phyloP scores from a whole-genome alignment of 2,329 filamentous ascomycete species.

The Calonectria pteridis region DNA sequence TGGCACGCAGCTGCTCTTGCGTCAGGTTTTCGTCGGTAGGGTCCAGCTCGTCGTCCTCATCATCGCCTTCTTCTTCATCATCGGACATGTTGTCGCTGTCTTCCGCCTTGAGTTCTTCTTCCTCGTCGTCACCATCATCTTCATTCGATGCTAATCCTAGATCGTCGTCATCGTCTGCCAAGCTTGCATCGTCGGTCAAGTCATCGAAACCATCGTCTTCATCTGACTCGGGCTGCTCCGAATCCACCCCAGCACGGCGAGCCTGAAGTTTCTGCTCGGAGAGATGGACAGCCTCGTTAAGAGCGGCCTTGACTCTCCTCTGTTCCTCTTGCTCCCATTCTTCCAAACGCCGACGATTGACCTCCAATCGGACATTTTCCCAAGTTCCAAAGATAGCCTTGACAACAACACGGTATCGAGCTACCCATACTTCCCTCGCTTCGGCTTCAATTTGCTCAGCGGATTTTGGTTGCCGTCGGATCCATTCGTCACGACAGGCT shows the following conservation, averaged over 20 bases:
- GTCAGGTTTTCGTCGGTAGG: constrained; percentile 74
- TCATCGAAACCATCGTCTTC: constrained; percentile 62
- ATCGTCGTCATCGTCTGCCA: constrained; percentile 49
- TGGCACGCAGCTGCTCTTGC: constrained; percentile 75
- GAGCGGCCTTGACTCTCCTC: constrained; percentile 73
- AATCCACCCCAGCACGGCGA: constrained; percentile 66
- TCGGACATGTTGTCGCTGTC: constrained; percentile 69
- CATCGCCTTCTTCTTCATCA: constrained; percentile 73
- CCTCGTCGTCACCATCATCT: constrained; percentile 56
- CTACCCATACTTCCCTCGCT: constrained; percentile 74
- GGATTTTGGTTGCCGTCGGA: constrained; percentile 78
- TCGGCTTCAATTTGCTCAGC: constrained; percentile 87
- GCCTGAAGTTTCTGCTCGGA: constrained; percentile 78
- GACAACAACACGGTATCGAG: constrained; percentile 79
- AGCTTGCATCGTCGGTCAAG: constrained; percentile 60
- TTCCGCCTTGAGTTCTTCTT: constrained; percentile 56
- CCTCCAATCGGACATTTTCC: constrained; percentile 73
- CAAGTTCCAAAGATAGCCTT: constrained; percentile 68
- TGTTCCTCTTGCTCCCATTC: constrained; percentile 77
- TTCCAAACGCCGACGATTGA: constrained; percentile 70
- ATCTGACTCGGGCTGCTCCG: constrained; percentile 59
- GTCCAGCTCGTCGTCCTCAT: constrained; percentile 67
- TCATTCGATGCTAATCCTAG: constrained; percentile 52
- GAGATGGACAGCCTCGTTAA: constrained; percentile 79
- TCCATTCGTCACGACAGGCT: constrained; percentile 82